Conservation (phyloP, 192 early-diverging fungal genomes). For the Backusella australiensis region DNA sequence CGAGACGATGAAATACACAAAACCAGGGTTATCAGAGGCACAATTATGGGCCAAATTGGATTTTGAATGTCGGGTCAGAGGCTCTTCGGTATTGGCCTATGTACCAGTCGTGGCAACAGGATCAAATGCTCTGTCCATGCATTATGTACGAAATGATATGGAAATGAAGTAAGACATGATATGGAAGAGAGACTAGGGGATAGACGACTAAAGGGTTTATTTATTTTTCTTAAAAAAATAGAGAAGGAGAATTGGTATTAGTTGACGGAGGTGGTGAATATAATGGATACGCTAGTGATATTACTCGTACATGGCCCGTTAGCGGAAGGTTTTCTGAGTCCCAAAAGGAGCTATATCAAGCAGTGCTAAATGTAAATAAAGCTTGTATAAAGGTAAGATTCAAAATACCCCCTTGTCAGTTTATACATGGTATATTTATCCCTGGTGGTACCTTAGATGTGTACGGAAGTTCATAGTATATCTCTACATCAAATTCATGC, state of each 20-base stretch:
- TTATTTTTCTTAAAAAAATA: conserved; percentile 7
- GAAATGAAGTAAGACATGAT: conserved; percentile 39
- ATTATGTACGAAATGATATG: conserved; percentile 91
- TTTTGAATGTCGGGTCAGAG: conserved; percentile 59
- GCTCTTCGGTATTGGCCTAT: conserved; percentile 76
- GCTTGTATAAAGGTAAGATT: conserved; percentile 72
- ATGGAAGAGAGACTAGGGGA: not conserved
- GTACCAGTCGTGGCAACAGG: conserved; percentile 96
- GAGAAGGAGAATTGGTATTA: conserved; percentile 80
- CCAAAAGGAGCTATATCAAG: conserved; percentile 83
- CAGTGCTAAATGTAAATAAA: conserved; percentile 82
- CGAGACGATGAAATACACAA: conserved; percentile 73
- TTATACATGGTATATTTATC: not conserved
- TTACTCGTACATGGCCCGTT: conserved; percentile 93
- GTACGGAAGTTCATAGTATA: conserved; percentile 48
- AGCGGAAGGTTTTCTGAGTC: conserved; percentile 79
- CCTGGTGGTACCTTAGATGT: conserved; percentile 39
- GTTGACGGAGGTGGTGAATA: conserved; percentile 92
- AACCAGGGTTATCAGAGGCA: conserved; percentile 69
- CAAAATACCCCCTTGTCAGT: not conserved
- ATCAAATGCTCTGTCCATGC: conserved; percentile 86
- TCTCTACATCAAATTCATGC: conserved; percentile 86
- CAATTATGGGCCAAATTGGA: conserved; percentile 78
- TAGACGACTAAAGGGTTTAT: not conserved
- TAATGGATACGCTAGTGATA: conserved; percentile 86